These are phyloP conservation scores for Pezizomycotina sp. DNA, from an alignment of 2,329 filamentous ascomycete species.

Conservation along the genomic window DNA sequence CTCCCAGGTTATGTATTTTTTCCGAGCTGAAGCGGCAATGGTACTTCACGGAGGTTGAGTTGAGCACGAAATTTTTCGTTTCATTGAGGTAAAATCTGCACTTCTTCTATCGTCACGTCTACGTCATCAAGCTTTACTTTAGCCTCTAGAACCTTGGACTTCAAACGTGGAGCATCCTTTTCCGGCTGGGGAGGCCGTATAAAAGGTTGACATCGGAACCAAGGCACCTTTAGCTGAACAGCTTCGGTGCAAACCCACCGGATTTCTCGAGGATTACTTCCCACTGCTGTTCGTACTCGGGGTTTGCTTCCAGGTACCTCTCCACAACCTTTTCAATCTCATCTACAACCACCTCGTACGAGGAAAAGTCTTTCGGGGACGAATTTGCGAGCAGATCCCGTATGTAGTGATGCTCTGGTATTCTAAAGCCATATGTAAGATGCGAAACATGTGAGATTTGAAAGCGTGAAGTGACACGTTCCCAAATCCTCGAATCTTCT, in stretches of 20 bases:
- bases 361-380: conserved; percentile 50
- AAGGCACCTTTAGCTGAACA: conserved; percentile 21
- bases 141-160: conserved; percentile 31
- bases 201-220: conserved; percentile 25
- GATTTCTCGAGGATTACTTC: conserved; percentile 28
- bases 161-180: conserved; percentile 30
- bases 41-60: too few relatives aligned
- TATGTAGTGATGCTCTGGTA: conserved; percentile 52
- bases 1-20: too few relatives aligned
- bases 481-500: too few relatives aligned
- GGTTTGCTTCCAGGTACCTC: conserved; percentile 47
- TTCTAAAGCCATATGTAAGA: conserved; percentile 63
- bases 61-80: too few relatives aligned
- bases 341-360: conserved; percentile 58
- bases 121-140: conserved; percentile 23
- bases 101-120: conserved; percentile 12
- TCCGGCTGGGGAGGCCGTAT: conserved; percentile 13
- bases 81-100: background rate
- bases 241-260: conserved; percentile 17
- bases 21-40: too few relatives aligned
- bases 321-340: conserved; percentile 64
- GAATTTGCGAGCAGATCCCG: conserved; percentile 64
- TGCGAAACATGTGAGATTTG: conserved; percentile 84
- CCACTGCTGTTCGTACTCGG: conserved; percentile 29
- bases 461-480: conserved; percentile 62